phyloP scores from a whole-genome alignment of 345 rosid genomes.

The Salix dunnii region DNA sequence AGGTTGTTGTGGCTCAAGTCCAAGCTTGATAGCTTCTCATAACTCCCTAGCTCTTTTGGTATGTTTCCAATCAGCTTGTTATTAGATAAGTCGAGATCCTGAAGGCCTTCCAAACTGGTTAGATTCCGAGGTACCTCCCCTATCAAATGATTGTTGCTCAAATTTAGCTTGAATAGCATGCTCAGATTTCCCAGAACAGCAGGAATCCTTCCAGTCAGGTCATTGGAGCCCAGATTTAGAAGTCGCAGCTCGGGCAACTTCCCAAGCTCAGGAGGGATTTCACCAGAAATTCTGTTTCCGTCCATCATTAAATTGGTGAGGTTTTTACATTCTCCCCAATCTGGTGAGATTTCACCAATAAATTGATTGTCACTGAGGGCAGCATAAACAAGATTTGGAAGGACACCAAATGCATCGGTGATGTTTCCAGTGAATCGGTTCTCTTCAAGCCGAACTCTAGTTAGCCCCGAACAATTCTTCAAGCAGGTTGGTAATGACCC shows the following conservation, averaged over 20 bases:
- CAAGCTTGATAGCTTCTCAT: slow-evolving; percentile 37
- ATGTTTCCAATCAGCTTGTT: slow-evolving; percentile 42
- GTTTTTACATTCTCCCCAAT: slow-evolving; percentile 62
- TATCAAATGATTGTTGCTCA: slow-evolving; percentile 49
- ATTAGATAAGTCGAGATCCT: slow-evolving; percentile 44
- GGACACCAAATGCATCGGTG: slow-evolving; percentile 48
- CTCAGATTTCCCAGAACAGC: slow-evolving; percentile 41
- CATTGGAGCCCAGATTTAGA: slow-evolving; percentile 43
- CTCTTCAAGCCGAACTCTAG: slow-evolving; percentile 40
- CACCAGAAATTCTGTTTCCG: slow-evolving; percentile 50
- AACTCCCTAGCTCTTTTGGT: slow-evolving; percentile 39
- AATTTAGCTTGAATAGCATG: slow-evolving; percentile 37
- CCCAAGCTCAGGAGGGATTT: slow-evolving; percentile 53
- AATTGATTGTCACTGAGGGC: slow-evolving; percentile 47
- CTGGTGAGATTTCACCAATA: slow-evolving; percentile 46
- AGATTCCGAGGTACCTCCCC: slow-evolving; percentile 42
- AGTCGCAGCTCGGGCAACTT: slow-evolving; percentile 33
- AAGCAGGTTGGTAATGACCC: slow-evolving; percentile 60
- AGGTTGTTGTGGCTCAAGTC: slow-evolving; percentile 56
- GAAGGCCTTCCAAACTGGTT: slow-evolving; percentile 31
- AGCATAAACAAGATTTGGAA: slow-evolving; percentile 37
- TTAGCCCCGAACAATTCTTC: slow-evolving; percentile 39
- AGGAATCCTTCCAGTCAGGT: slow-evolving; percentile 50
- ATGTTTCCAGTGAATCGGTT: slow-evolving; percentile 57
- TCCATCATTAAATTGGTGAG: slow-evolving; percentile 52